Evolutionary conservation across 352 stramenopile species (phyloP), one percentile per base, ranked within the genome.

Genomic region (Paralagenidium karlingii): DNA sequence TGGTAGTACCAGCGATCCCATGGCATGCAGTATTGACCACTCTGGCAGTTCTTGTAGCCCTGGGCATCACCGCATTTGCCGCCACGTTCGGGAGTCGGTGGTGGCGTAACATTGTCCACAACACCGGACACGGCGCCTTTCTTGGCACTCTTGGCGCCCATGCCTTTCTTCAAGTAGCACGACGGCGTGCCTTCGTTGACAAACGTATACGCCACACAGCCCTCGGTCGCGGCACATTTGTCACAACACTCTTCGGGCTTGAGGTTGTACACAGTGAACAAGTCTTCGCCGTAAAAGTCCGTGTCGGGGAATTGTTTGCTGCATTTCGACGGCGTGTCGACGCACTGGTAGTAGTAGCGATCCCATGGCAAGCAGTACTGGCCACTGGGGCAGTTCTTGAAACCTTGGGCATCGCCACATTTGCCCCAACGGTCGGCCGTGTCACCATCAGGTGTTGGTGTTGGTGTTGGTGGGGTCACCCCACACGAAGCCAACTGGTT

Each of bases 21-120:
- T 6, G 56, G 55, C 51, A 63, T 55, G 34, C 61, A 78, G 49
- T 68, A 75, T n/a, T n/a, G n/a, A n/a, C n/a, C n/a, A n/a, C n/a
- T n/a, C n/a, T n/a, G n/a, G n/a, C n/a, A 78, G 20, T 55, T 62
- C 26, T 48, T 55, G 40, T 59, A 68, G 15, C 53, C 59, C 11
- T 20, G 24, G 13, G 56, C 68, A 15, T 24, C 39, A 1, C 39
- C 25, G 39, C 68, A 79, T 34, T 58, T 47, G 27, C 63, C 60
- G 31, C 63, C 67, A 36, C 60, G 73, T 6, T 68, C 55, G n/a
- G n/a, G n/a, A n/a, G n/a, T n/a, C n/a, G n/a, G n/a, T n/a, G n/a
- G n/a, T n/a, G n/a, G n/a, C n/a, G n/a, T n/a, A n/a, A n/a, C n/a
- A n/a, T n/a, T 36, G 22, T 36, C 30, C 7, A 36, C 30, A 16